These are phyloP conservation scores for Gossypium herbaceum DNA, from an alignment of 345 rosid species.

Conservation along the genomic window DNA sequence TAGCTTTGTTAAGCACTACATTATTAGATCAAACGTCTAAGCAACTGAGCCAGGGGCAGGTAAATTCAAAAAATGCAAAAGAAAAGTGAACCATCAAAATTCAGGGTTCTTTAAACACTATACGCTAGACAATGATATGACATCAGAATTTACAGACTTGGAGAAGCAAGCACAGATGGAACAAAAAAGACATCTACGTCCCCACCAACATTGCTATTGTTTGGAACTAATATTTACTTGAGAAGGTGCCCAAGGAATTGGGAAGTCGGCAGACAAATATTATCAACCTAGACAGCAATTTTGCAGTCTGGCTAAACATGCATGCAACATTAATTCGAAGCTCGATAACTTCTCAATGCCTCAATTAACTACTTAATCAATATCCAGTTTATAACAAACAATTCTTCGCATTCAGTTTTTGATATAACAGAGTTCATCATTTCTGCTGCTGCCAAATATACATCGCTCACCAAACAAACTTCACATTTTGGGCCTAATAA, in stretches of 20 bases:
- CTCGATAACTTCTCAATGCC: neutral
- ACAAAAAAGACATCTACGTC: neutral
- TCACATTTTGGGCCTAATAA: neutral
- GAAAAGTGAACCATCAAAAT: no score
- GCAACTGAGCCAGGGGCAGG: neutral
- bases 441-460: neutral
- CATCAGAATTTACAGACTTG: neutral
- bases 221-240: neutral
- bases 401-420: neutral
- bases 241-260: neutral
- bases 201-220: neutral
- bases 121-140: neutral
- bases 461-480: neutral
- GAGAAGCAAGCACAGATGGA: constrained; percentile 1
- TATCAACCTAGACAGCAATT: neutral
- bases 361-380: neutral
- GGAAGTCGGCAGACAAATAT: neutral
- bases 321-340: neutral
- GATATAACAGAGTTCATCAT: neutral
- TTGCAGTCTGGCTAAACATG: neutral
- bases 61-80: neutral
- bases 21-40: no score
- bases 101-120: neutral
- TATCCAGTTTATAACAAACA: neutral
- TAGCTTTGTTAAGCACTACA: no score